Evolutionary conservation across 306 rosid genomes (phyloP), one percentile per base, ranked within the genome.

Genomic region (Pterocarpus macrocarpus): DNA sequence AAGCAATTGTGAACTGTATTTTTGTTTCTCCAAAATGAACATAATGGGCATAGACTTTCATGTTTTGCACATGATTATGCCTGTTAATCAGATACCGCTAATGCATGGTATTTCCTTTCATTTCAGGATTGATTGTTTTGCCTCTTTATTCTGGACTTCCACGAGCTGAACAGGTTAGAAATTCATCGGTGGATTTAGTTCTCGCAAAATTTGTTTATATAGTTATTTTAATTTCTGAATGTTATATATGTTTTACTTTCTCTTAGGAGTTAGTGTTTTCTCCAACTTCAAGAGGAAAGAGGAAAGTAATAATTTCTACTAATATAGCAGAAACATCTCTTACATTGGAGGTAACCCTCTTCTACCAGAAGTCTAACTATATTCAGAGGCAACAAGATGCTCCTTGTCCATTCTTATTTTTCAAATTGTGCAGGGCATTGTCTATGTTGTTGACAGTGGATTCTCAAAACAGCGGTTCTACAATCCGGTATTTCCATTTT

Each of bases 61-160:
- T 53, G 43, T 69, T 61, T 53, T 62, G 43, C 72, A 12, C 33
- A 16, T 7, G 35, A 52, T 47, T 58, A 39, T 76, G 28, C 76
- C 50, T 7, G 17, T 62, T 71, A 77, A 63, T 52, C 11, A 11
- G 9, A 78, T 64, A 56, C 64, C 4, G 10, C 68, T 58, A 41
- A 82, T 62, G 53, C 52, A 33, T 69, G 69, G 16, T 82, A 36
- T 74, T 67, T 78, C 56, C 53, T 81, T 75, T 50, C 66, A 65
- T 82, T 89, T 77, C 85, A 95, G 98, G 92, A 81, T 76, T 95
- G 76, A 53, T 90, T 75, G 33, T 92, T 77, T 84, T 95, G 90
- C 98, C 98, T 73, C 89, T 95, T 39, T 95, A 95, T 92, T 95
- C 97, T 1, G 98, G 98, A 77, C 97, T 95, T 82, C 88, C 97